Percentiles rank a stretch among this genome's conserved stretches.
Evolutionary conservation across 805 yeast genomes (phyloP).

Genomic region (Cyberlindnera suaveolens): DNA sequence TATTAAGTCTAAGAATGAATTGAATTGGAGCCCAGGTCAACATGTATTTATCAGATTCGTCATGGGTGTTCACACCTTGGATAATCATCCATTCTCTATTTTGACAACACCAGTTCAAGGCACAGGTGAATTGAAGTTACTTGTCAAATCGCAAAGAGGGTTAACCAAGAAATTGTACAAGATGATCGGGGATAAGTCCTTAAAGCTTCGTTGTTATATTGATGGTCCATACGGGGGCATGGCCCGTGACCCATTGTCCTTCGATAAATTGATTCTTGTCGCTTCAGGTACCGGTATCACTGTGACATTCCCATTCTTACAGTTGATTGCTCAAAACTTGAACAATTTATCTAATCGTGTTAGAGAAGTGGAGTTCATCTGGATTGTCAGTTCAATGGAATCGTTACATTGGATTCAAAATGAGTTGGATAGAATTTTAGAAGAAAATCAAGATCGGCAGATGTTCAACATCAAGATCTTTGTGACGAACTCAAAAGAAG

Average conservation of each 20-base stretch:
- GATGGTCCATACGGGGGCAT: slow-evolving; percentile 60
- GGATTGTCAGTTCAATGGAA: slow-evolving; percentile 34
- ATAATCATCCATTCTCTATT: slow-evolving; percentile 54
- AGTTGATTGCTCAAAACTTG: slow-evolving; percentile 15
- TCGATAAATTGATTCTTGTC: slow-evolving; percentile 36
- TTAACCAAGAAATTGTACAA: slow-evolving; percentile 33
- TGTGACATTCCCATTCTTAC: slow-evolving; percentile 40
- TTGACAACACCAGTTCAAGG: slow-evolving; percentile 26
- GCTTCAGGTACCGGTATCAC: slow-evolving; percentile 50
- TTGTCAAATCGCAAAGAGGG: slow-evolving; percentile 42
- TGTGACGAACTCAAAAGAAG: slow-evolving; percentile 21
- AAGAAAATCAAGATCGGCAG: not conserved
- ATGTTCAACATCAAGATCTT: slow-evolving; percentile 20
- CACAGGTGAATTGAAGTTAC: slow-evolving; percentile 31
- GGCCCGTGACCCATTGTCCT: slow-evolving; percentile 37
- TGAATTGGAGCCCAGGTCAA: slow-evolving; percentile 49
- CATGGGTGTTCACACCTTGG: slow-evolving; percentile 35
- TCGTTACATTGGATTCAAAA: slow-evolving; percentile 35
- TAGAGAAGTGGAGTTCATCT: slow-evolving; percentile 33
- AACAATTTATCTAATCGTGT: slow-evolving; percentile 13
- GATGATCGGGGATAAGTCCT: slow-evolving; percentile 22
- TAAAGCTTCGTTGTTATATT: slow-evolving; percentile 29
- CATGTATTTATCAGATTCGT: slow-evolving; percentile 44
- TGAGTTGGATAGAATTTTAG: slow-evolving; percentile 24
- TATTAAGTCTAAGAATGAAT: slow-evolving; percentile 22